Percentiles rank a stretch among this genome's conserved stretches.
Conservation (phyloP, 352 stramenopile genomes). For the Peronospora tabacina region DNA sequence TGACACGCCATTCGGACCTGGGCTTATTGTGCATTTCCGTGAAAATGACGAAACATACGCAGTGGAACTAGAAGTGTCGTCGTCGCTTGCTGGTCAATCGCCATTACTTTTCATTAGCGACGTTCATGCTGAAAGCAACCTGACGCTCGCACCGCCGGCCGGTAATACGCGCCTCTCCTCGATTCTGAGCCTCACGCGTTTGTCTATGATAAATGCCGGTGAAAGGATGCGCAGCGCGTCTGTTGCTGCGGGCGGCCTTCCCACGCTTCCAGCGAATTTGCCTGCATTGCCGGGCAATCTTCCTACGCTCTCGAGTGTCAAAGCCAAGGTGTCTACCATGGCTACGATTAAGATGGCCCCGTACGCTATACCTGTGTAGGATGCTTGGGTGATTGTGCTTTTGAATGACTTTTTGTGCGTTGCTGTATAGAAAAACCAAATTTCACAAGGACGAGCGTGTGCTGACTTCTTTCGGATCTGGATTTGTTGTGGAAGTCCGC, state of each 20-base stretch:
- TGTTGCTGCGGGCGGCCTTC: conserved; percentile 39
- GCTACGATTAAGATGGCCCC: conserved; percentile 55
- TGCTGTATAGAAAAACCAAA: conserved; percentile 43
- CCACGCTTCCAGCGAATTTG: conserved; percentile 32
- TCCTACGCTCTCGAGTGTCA: conserved; percentile 60
- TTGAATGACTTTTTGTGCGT: conserved; percentile 5
- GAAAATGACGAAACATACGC: conserved; percentile 55
- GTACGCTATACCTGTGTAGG: conserved; percentile 29
- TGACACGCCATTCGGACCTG: conserved; percentile 44
- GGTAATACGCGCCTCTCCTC: conserved; percentile 57
- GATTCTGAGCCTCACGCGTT: conserved; percentile 63
- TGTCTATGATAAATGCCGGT: conserved; percentile 58
- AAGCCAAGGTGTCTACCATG: conserved; percentile 62
- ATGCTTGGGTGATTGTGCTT: neutral
- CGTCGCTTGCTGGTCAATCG: conserved; percentile 17
- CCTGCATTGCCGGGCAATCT: conserved; percentile 34
- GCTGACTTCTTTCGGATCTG: conserved; percentile 67
- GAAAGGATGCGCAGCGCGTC: conserved; percentile 58
- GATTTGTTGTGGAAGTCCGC: conserved; percentile 58
- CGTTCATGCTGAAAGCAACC: conserved; percentile 34
- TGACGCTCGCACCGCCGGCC: conserved; percentile 23
- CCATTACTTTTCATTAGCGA: conserved; percentile 46
- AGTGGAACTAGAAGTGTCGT: conserved; percentile 35
- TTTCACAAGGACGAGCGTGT: conserved; percentile 74
- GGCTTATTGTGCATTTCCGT: conserved; percentile 39